phyloP scores from a whole-genome alignment of 2,329 filamentous ascomycete genomes.

The Apiospora sp. region DNA sequence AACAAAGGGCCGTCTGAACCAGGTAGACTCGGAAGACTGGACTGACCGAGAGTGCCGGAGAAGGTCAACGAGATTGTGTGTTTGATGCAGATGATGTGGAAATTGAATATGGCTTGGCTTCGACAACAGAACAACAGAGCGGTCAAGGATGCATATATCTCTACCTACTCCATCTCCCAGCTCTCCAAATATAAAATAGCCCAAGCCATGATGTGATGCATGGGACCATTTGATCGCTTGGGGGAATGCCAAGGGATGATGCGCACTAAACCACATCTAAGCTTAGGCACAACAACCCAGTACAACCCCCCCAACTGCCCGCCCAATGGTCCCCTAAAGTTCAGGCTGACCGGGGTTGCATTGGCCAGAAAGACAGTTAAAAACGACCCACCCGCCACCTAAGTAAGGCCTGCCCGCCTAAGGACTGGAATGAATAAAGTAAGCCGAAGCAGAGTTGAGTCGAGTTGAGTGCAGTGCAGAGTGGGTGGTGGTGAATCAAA shows the following conservation, averaged over 20 bases:
- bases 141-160: slow-evolving; percentile 7
- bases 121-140: background rate
- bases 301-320: background rate
- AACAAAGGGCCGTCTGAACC: background rate
- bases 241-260: slow-evolving; percentile 9
- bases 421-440: background rate
- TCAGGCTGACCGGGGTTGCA: slow-evolving; percentile 18
- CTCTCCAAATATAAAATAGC: slow-evolving; percentile 6
- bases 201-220: slow-evolving; percentile 24
- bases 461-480: background rate
- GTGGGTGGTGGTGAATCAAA: slow-evolving; percentile 19
- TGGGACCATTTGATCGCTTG: slow-evolving; percentile 16
- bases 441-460: slow-evolving; percentile 1
- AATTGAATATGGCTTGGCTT: background rate
- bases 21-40: background rate
- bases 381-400: slow-evolving; percentile 2
- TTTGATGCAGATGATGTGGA: background rate
- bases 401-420: background rate
- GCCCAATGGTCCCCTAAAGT: slow-evolving; percentile 21
- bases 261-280: slow-evolving; percentile 13
- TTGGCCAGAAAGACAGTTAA: slow-evolving; percentile 15
- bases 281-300: slow-evolving; percentile 5
- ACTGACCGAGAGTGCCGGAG: background rate
- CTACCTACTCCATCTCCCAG: background rate
- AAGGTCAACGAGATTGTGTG: background rate